Evolutionary conservation across 148 eudicot genomes (phyloP), one percentile per base, ranked within the genome.

Genomic region (Heliamphora exappendiculata): DNA sequence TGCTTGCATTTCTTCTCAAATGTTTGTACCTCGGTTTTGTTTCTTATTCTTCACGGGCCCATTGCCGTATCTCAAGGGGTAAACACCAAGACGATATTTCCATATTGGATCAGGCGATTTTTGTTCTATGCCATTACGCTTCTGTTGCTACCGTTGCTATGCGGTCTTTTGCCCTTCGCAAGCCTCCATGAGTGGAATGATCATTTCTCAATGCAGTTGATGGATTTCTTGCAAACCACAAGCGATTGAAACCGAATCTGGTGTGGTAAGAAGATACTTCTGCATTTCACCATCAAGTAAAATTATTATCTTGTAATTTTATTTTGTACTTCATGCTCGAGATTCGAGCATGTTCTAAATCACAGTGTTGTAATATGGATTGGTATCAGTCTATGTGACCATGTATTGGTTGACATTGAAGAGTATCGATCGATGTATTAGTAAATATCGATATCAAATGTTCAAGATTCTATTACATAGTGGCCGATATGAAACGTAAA

Each of bases 131-230:
- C 84, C 16, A 7, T 69, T 34, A 45, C 78, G 65, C 82, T 85
- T 31, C 73, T 89, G 22, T 5, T 87, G 81, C 78, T 92, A 42
- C 98, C 98, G 0, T 20, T 89, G 78, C 57, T 86, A n/a, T 89
- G 93, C 13, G 98, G 98, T 66, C 81, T 92, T 45, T 47, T 87
- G 79, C 98, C 98, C 22, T 94, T 94, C 73, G 98, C 92, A 0
- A 77, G 86, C 67, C 82, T 80, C 13, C 47, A 62, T 31, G 87
- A 89, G 41, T 94, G 98, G 98, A 85, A 81, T 29, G 87, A 90
- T 14, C 98, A 94, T 66, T 86, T 92, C 80, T 54, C 82, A 5
- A 81, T 66, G 37, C 74, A 78, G 76, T 72, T 80, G 26, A 65
- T 71, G 41, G 81, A 82, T 79, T 82, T 81, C 50, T n/a, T 75